phyloP scores from a whole-genome alignment of 2,329 filamentous ascomycete species.

The Didymella exigua region DNA sequence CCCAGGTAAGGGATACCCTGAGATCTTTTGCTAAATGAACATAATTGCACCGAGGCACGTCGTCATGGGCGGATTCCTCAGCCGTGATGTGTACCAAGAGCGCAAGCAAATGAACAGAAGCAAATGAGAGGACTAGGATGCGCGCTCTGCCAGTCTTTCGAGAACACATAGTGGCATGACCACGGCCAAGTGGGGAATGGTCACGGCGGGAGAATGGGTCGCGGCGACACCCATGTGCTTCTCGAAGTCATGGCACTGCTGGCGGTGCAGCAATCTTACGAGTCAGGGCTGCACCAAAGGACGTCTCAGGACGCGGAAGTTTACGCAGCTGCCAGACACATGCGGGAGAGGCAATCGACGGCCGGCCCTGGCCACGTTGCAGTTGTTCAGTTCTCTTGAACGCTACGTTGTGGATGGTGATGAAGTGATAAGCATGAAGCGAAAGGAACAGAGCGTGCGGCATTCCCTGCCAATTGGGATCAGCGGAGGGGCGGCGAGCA shows the following conservation, averaged over 20 bases:
- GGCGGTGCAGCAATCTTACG: constrained; percentile 19
- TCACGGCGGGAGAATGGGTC: constrained; percentile 6
- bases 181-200: constrained; percentile 3
- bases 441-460: not conserved
- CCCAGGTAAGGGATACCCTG: constrained; percentile 10
- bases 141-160: not conserved
- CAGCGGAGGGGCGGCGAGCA: constrained; percentile 6
- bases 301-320: constrained; percentile 12
- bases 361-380: not conserved
- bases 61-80: constrained; percentile 14
- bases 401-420: not conserved
- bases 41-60: not conserved
- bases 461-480: constrained; percentile 11
- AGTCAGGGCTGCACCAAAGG: constrained; percentile 12
- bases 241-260: constrained; percentile 12
- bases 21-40: not conserved
- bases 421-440: not conserved
- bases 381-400: not conserved
- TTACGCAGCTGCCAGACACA: not conserved
- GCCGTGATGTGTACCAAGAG: not conserved
- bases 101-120: not conserved
- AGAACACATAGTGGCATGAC: constrained; percentile 16
- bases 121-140: constrained; percentile 16
- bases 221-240: constrained; percentile 12
- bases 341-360: not conserved